Evolutionary conservation across 495 filamentous ascomycete species (phyloP).

Genomic region (Choiromyces venosus): DNA sequence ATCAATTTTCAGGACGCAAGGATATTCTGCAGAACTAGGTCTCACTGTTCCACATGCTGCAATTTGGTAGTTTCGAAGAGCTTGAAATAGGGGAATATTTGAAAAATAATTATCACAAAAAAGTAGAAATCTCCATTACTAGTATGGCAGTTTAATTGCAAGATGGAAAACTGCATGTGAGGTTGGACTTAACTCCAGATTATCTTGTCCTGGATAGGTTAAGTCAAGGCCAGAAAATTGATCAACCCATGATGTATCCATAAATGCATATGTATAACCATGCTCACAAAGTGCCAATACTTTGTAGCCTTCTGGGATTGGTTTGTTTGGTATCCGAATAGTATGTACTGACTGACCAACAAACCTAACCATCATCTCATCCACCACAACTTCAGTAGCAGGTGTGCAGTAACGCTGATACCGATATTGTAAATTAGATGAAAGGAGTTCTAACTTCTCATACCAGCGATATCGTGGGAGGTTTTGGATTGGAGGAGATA

Average conservation of each 20-base stretch:
- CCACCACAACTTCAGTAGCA: neutral
- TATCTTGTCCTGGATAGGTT: neutral
- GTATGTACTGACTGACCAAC: neutral
- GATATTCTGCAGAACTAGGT: slow-evolving; percentile 3
- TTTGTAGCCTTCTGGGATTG: slow-evolving; percentile 11
- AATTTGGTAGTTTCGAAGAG: neutral
- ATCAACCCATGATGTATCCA: slow-evolving; percentile 5
- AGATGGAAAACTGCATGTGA: neutral
- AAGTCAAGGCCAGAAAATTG: neutral
- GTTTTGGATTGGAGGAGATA: neutral
- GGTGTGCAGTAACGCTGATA: slow-evolving; percentile 1
- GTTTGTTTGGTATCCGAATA: neutral
- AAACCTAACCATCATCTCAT: slow-evolving; percentile 15
- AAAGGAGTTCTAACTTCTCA: slow-evolving; percentile 1
- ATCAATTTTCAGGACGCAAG: neutral
- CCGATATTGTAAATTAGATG: neutral
- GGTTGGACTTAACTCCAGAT: neutral
- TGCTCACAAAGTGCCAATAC: slow-evolving; percentile 14
- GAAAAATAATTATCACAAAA: slow-evolving; percentile 23
- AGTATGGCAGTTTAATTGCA: neutral
- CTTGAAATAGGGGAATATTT: neutral
- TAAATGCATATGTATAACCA: slow-evolving; percentile 16
- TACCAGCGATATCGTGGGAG: neutral
- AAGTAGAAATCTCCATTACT: neutral
- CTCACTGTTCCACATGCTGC: slow-evolving; percentile 10